phyloP scores from a whole-genome alignment of 441 rosid genomes.

The Pelargonium australe region DNA sequence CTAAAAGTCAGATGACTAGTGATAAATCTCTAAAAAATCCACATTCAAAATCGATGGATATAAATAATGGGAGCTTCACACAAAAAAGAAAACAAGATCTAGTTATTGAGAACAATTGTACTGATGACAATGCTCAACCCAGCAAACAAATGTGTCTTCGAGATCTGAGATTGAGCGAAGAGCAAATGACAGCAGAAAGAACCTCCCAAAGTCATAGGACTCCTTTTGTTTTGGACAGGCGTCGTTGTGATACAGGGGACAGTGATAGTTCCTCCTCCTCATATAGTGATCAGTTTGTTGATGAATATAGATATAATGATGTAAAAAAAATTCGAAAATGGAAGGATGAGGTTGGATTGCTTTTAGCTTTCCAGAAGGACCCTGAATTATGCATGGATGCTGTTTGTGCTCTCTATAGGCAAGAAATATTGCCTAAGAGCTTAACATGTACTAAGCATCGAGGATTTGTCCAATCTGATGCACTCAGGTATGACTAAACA shows the following conservation, averaged over 20 bases:
- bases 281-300: not conserved
- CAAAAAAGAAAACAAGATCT: not conserved
- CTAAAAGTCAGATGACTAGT: not conserved
- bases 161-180: not conserved
- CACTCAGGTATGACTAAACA: conserved; percentile 20
- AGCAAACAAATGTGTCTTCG: not conserved
- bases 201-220: not conserved
- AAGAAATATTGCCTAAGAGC: not conserved
- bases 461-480: conserved; percentile 15
- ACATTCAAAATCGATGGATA: not conserved
- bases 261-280: not conserved
- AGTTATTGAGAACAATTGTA: not conserved
- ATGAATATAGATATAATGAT: not conserved
- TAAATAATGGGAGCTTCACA: not conserved
- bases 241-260: not conserved
- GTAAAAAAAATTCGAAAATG: conserved; percentile 13
- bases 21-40: not conserved
- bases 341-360: conserved; percentile 24
- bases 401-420: conserved; percentile 33
- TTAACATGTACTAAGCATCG: conserved; percentile 9
- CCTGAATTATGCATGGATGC: conserved; percentile 29
- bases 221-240: not conserved
- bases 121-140: not conserved
- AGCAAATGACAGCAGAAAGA: not conserved
- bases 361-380: conserved; percentile 20